Conservation (phyloP, 306 rosid genomes). For the Cicer chorassanicum region DNA sequence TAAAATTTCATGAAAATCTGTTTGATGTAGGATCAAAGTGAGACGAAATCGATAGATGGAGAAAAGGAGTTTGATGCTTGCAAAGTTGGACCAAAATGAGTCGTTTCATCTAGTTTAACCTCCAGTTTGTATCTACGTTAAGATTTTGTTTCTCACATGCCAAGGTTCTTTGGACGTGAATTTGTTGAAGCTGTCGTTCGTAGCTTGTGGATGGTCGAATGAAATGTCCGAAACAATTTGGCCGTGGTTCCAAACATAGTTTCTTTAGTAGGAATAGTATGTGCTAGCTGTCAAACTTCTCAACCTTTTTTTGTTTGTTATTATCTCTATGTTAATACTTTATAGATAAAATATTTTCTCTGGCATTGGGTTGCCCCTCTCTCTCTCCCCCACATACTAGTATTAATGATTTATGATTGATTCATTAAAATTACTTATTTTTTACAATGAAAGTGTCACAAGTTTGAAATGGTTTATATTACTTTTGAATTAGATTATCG, state of each 20-base stretch:
- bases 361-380: neutral
- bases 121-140: neutral
- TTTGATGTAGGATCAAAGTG: constrained; percentile 60
- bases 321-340: neutral
- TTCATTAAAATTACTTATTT: neutral
- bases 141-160: neutral
- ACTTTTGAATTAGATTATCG: too few relatives aligned
- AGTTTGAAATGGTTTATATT: too few relatives aligned
- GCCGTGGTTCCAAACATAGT: neutral
- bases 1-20: neutral
- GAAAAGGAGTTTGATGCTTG: constrained; percentile 54
- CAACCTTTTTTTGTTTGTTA: neutral
- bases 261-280: constrained; percentile 36
- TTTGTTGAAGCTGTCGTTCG: neutral
- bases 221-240: too few relatives aligned
- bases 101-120: neutral
- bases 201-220: neutral
- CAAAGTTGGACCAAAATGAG: constrained; percentile 26
- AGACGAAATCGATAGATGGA: constrained; percentile 35
- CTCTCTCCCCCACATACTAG: neutral
- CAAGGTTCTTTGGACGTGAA: neutral
- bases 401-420: neutral
- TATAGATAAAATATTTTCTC: neutral
- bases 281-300: constrained; percentile 16
- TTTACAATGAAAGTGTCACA: too few relatives aligned